These are phyloP conservation scores for Narthecium ossifragum DNA, from an alignment of 106 monocot genomes.

Conservation along the genomic window DNA sequence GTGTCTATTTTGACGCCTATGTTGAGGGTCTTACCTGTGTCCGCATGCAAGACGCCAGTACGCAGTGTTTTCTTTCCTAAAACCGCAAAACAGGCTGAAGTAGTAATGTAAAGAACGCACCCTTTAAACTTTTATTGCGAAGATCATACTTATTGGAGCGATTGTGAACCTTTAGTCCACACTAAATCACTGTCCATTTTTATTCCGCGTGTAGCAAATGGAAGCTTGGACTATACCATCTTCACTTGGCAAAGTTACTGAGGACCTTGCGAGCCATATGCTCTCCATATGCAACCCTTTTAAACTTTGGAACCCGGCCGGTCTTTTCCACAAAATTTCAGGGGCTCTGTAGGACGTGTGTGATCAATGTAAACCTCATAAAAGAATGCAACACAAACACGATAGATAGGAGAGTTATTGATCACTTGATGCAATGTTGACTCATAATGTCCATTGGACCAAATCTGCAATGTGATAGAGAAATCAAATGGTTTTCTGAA, in stretches of 20 bases:
- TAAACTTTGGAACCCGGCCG: slow-evolving; percentile 26
- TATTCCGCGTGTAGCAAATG: no score
- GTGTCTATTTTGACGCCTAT: no score
- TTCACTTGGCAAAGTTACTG: slow-evolving; percentile 52
- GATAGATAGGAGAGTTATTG: slow-evolving; percentile 66
- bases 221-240: no score
- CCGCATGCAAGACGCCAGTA: no score
- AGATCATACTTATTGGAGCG: no score
- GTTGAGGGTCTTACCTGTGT: no score
- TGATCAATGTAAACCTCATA: slow-evolving; percentile 70
- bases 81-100: no score
- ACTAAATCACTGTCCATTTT: no score
- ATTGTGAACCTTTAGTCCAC: no score
- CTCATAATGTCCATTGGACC: slow-evolving; percentile 74
- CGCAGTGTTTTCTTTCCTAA: no score
- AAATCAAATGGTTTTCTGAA: background rate
- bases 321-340: slow-evolving; percentile 46
- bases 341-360: slow-evolving; percentile 16
- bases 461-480: slow-evolving; percentile 31
- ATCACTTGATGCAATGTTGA: slow-evolving; percentile 83
- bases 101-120: no score
- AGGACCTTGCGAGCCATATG: slow-evolving; percentile 59
- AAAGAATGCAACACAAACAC: slow-evolving; percentile 80
- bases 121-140: no score
- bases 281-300: slow-evolving; percentile 61